Evolutionary conservation across 2,329 filamentous ascomycete genomes (phyloP).

Genomic region (Ceratocystis huliohia): DNA sequence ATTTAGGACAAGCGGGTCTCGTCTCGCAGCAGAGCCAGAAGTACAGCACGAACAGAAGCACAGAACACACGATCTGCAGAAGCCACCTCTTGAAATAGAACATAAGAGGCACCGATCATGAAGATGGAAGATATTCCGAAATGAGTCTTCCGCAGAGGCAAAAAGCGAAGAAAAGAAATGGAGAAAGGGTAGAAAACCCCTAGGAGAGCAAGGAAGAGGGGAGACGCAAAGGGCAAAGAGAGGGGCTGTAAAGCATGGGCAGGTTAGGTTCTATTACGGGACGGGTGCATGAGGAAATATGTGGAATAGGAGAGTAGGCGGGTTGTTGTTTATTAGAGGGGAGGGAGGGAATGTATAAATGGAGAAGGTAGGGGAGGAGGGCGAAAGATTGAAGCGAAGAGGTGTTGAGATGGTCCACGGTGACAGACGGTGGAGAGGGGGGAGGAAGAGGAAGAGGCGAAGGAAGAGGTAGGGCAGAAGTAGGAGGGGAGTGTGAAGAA

Average conservation of each 20-base stretch:
- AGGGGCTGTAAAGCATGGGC: not conserved
- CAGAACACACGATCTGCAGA: not conserved
- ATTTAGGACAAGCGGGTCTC: not conserved
- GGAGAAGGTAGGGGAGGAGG: not conserved
- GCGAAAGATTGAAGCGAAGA: not conserved
- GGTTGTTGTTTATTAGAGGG: not conserved
- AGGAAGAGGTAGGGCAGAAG: not conserved
- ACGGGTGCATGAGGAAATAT: not conserved
- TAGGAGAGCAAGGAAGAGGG: not conserved
- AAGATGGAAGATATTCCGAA: slow-evolving; percentile 8
- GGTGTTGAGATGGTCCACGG: not conserved
- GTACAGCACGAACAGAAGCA: too few relatives aligned
- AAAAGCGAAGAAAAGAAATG: not conserved
- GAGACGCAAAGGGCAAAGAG: not conserved
- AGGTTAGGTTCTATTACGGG: not conserved
- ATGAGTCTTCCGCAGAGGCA: not conserved
- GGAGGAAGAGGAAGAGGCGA: not conserved
- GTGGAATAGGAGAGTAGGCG: not conserved
- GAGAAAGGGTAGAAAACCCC: not conserved
- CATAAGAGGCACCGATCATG: not conserved
- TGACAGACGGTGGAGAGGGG: not conserved
- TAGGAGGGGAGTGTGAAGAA: not conserved
- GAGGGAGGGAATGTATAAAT: not conserved
- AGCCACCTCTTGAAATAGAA: slow-evolving; percentile 7
- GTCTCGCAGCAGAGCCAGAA: not conserved